Base-by-base conservation (phyloP, 2,329 filamentous ascomycete genomes). In the Cladophialophora immunda region DNA sequence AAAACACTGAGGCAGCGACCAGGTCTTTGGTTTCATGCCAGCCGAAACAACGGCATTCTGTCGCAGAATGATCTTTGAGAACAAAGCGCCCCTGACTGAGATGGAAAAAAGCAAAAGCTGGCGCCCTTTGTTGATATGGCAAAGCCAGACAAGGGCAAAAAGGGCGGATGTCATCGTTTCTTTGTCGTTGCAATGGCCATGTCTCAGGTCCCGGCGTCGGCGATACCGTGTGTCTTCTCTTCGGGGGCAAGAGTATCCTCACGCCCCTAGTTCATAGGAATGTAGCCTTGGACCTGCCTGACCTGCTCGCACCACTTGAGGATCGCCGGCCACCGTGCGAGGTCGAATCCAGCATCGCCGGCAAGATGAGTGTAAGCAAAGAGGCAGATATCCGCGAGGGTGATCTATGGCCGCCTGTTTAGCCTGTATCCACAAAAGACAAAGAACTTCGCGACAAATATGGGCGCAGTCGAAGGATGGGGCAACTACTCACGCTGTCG, bases 341-440 rank as follows among this genome's bases (percentile, higher is more conserved):
- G 58, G 25, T 66, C 53, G 59, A 66, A 66, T 5, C 58, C 58
- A 32, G 22, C 50, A 22, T 66, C 27, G 13, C 55, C 9, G 2
- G 64, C 64, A n/a, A 56, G n/a, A 32, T 66, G 64, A 17, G 64
- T 66, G 53, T 66, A 66, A 6, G 64, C 64, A 38, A 66, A 66
- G 17, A 66, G 58, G n/a, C 58, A 62, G 52, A 66, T 52, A 41
- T 66, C 64, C 0, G 64, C 64, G 25, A 66, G 41, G 5, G 64
- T 62, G 34, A 66, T 57, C 45, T 50, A 19, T 9, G 9, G 25
- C 6, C 8, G 45, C 5, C 8, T 50, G 45, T 25, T 50, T 25
- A 50, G 45, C 45, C 5, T 13, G 45, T 50, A 8, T 41, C 13
- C 19, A 50, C 11, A 11, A 34, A 9, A 34, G 4, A 34, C 32